A percentile compares a stretch with the other conserved stretches of the same genome.
Evolutionary conservation across 2,329 filamentous ascomycete genomes (phyloP).

Genomic region (Exserohilum turcica): DNA sequence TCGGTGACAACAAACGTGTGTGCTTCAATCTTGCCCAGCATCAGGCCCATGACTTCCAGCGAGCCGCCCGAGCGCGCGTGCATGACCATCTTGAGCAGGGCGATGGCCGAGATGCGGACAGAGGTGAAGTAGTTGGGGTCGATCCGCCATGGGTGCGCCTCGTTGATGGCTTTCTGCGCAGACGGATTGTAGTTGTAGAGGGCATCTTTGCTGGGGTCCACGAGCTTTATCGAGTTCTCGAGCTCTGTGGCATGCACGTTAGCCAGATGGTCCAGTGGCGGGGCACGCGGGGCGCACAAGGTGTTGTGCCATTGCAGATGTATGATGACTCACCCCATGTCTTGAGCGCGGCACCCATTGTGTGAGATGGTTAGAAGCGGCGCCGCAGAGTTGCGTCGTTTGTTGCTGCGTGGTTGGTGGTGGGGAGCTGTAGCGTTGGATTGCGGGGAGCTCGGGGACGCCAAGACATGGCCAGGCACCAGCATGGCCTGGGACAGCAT

Average conservation of each 20-base stretch:
- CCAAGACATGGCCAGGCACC: slow-evolving; percentile 37
- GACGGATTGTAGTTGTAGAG: slow-evolving; percentile 81
- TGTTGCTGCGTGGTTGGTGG: slow-evolving; percentile 14
- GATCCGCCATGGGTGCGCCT: slow-evolving; percentile 73
- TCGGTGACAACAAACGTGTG: slow-evolving; percentile 92
- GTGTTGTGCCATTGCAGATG: background rate
- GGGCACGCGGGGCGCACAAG: slow-evolving; percentile 9
- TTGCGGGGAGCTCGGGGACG: slow-evolving; percentile 34
- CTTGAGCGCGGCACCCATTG: slow-evolving; percentile 45
- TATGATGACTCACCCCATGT: slow-evolving; percentile 41
- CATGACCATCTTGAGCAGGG: slow-evolving; percentile 98
- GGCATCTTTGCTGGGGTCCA: slow-evolving; percentile 85
- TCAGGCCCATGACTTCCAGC: slow-evolving; percentile 95
- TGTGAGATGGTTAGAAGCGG: slow-evolving; percentile 11
- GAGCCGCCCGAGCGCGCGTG: slow-evolving; percentile 93
- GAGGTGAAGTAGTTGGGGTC: slow-evolving; percentile 90
- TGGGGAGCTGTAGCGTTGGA: slow-evolving; percentile 9
- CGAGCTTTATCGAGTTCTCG: slow-evolving; percentile 78
- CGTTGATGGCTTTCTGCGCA: slow-evolving; percentile 69
- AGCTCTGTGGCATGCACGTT: slow-evolving; percentile 66
- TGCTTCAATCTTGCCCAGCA: slow-evolving; percentile 90
- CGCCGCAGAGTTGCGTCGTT: slow-evolving; percentile 11
- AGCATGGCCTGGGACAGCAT: slow-evolving; percentile 7
- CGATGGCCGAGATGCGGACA: slow-evolving; percentile 90
- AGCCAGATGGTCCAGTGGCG: slow-evolving; percentile 16